Evolutionary conservation across 2,329 filamentous ascomycete species (phyloP).

Genomic region (Fusarium armeniacum): DNA sequence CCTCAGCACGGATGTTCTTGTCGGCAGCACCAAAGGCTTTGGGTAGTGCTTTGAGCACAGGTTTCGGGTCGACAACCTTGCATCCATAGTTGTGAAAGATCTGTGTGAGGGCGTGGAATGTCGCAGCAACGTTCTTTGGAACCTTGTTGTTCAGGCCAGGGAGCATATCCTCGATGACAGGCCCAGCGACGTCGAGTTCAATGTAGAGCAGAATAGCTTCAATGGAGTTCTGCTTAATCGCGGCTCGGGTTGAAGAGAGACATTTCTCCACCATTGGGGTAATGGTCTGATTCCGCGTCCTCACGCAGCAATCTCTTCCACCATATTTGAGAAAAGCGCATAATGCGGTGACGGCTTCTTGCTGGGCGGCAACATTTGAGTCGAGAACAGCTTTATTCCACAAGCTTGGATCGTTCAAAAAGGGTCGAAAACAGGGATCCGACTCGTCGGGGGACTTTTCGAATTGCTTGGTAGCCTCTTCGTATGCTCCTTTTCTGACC

Average conservation of each 20-base stretch:
- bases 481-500: slow-evolving; percentile 93
- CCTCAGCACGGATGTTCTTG: slow-evolving; percentile 97
- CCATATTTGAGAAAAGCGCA: slow-evolving; percentile 95
- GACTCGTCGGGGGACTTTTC: slow-evolving; percentile 86
- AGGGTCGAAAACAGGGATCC: slow-evolving; percentile 88
- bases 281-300: slow-evolving; percentile 82
- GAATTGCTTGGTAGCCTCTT: slow-evolving; percentile 91
- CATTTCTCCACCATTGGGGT: slow-evolving; percentile 91
- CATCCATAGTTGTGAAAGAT: slow-evolving; percentile 96
- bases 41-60: slow-evolving; percentile 86
- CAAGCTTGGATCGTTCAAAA: slow-evolving; percentile 83
- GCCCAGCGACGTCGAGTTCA: slow-evolving; percentile 87
- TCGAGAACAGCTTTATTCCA: slow-evolving; percentile 96
- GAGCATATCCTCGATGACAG: slow-evolving; percentile 90
- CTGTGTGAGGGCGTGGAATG: slow-evolving; percentile 80
- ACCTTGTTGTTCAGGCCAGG: slow-evolving; percentile 88
- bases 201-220: slow-evolving; percentile 91
- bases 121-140: slow-evolving; percentile 83
- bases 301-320: slow-evolving; percentile 81
- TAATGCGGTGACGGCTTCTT: slow-evolving; percentile 88
- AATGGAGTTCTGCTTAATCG: slow-evolving; percentile 86
- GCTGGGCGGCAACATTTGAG: slow-evolving; percentile 96
- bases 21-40: slow-evolving; percentile 96
- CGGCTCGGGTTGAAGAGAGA: slow-evolving; percentile 86
- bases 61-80: slow-evolving; percentile 93